Evolutionary conservation across 805 yeast genomes (phyloP).

Genomic region (Lachancea cidri): DNA sequence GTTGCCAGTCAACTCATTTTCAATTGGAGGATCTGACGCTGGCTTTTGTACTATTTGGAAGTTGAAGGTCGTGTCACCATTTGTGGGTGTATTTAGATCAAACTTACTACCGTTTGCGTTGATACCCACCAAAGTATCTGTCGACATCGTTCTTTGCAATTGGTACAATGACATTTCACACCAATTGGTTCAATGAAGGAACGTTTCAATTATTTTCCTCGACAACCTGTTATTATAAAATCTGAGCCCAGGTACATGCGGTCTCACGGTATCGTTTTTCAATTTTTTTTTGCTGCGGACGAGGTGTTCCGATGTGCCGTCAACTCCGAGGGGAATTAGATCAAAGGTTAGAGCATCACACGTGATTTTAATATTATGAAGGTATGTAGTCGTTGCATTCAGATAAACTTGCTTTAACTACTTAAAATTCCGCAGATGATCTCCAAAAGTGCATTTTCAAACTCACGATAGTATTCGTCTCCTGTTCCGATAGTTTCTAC

Average conservation of each 20-base stretch:
- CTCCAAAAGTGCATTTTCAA: conserved; percentile 13
- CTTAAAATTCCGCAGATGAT: conserved; percentile 13
- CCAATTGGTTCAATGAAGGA: not conserved
- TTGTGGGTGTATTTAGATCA: conserved; percentile 7
- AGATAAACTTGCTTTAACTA: not conserved
- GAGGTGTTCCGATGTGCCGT: not conserved
- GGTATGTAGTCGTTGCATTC: too few species aligned
- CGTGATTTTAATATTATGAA: too few species aligned
- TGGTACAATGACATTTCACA: conserved; percentile 14
- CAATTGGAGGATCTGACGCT: conserved; percentile 10
- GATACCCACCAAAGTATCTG: conserved; percentile 17
- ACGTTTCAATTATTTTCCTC: not conserved
- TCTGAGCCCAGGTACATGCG: not conserved
- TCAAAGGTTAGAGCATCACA: not conserved
- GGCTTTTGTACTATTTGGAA: conserved; percentile 16
- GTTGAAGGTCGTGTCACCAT: conserved; percentile 13
- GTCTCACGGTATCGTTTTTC: not conserved
- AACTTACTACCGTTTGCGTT: conserved; percentile 5
- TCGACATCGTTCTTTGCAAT: conserved; percentile 16
- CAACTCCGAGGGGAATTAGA: not conserved
- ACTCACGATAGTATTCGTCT: conserved; percentile 15
- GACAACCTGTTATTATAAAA: not conserved
- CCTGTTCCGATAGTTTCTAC: conserved; percentile 10
- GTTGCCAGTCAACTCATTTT: conserved; percentile 30
- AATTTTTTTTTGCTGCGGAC: not conserved